Conservation (phyloP, 2,329 filamentous ascomycete genomes). For the Chaetomium olivaceum region DNA sequence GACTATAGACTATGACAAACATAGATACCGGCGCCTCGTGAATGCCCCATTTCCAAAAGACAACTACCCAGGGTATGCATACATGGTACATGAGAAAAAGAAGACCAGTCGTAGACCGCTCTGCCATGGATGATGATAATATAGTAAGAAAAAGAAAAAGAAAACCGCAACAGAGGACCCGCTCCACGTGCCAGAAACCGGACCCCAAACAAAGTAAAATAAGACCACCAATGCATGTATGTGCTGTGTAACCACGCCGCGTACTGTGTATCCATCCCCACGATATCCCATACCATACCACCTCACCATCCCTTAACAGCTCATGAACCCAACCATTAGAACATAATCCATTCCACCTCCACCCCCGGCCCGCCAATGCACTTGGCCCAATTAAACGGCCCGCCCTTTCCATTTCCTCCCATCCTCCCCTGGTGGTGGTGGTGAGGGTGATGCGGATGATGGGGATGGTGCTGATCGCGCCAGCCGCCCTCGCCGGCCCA, state of each 20-base stretch:
- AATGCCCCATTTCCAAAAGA: conserved; percentile 8
- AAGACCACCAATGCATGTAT: background rate
- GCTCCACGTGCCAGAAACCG: background rate
- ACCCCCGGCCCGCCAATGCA: conserved; percentile 57
- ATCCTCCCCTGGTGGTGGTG: conserved; percentile 34
- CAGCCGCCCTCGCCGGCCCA: conserved; percentile 62
- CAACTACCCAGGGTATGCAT: conserved; percentile 18
- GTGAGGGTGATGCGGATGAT: conserved; percentile 17
- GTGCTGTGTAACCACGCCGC: background rate
- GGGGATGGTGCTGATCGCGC: conserved; percentile 29
- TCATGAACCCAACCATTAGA: conserved; percentile 43
- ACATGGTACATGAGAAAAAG: conserved; percentile 9
- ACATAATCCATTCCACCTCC: conserved; percentile 68
- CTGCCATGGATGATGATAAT: conserved; percentile 6
- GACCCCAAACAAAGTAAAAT: background rate
- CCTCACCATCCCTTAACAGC: no score
- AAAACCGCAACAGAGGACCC: conserved; percentile 6
- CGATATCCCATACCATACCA: background rate
- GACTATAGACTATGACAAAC: conserved; percentile 9
- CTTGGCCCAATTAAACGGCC: conserved; percentile 60
- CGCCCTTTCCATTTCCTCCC: conserved; percentile 36
- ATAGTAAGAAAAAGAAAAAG: background rate
- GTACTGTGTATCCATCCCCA: background rate
- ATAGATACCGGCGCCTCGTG: background rate
- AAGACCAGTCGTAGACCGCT: conserved; percentile 1